These are phyloP conservation scores for Jaenimonas drosophilae DNA, from an alignment of 208 protist genomes.

Conservation along the genomic window DNA sequence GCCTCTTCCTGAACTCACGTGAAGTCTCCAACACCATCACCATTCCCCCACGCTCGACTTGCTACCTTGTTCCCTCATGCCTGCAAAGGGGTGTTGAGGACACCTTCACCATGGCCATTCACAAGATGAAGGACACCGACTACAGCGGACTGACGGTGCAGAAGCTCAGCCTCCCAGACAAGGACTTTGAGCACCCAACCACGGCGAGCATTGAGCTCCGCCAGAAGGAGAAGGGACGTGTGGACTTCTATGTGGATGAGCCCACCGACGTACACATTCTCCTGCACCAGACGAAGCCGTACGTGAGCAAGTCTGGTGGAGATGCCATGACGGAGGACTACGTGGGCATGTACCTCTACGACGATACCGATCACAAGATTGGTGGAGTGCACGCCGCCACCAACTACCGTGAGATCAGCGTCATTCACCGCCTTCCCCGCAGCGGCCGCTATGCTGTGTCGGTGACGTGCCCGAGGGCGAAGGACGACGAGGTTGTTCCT, in stretches of 20 bases:
- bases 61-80: constrained; percentile 22
- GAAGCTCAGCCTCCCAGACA: constrained; percentile 10
- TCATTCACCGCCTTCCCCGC: constrained; percentile 12
- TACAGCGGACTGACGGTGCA: constrained; percentile 6
- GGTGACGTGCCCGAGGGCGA: constrained; percentile 15
- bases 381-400: constrained; percentile 19
- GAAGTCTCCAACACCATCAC: constrained; percentile 13
- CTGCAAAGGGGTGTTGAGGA: constrained; percentile 8
- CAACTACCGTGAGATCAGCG: constrained; percentile 15
- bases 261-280: constrained; percentile 18
- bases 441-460: constrained; percentile 21
- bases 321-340: constrained; percentile 21
- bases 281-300: constrained; percentile 16
- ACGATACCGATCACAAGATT: constrained; percentile 22
- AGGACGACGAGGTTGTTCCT: constrained; percentile 3
- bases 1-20: constrained; percentile 21
- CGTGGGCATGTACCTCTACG: constrained; percentile 20
- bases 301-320: constrained; percentile 12
- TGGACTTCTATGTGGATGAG: constrained; percentile 18
- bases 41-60: constrained; percentile 17
- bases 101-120: constrained; percentile 13
- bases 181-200: constrained; percentile 13
- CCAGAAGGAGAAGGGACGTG: constrained; percentile 14
- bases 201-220: constrained; percentile 5
- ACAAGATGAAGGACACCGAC: constrained; percentile 8